These are phyloP conservation scores for Pichia sp. DNA, from an alignment of 1,139 yeast genomes.

Conservation along the genomic window DNA sequence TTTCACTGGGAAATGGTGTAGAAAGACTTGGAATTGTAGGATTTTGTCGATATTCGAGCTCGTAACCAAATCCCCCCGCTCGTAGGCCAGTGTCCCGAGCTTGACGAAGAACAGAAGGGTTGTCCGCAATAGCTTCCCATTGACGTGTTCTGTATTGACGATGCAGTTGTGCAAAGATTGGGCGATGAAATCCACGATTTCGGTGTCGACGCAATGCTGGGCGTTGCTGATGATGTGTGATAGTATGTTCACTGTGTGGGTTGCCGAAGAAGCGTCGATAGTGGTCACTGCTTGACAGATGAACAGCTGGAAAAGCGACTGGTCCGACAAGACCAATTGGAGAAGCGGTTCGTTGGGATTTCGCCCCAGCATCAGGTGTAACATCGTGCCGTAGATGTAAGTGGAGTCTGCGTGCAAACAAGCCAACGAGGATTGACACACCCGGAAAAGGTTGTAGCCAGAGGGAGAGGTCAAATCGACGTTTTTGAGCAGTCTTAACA, in stretches of 20 bases:
- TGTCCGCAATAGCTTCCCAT: neutral
- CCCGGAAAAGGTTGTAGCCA: neutral
- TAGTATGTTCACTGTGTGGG: neutral
- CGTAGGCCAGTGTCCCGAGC: neutral
- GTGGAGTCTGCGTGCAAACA: neutral
- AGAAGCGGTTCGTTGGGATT: neutral
- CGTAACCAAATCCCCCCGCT: neutral
- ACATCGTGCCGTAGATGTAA: neutral
- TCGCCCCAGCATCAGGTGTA: neutral
- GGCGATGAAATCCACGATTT: neutral
- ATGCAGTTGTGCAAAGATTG: neutral
- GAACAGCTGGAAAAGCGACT: neutral
- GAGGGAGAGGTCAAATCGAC: neutral
- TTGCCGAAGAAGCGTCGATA: neutral
- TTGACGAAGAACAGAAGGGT: neutral
- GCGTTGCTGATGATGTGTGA: neutral
- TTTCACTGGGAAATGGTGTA: neutral
- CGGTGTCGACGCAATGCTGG: neutral
- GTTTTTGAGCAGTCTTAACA: neutral
- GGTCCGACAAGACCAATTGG: neutral
- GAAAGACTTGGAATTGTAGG: neutral
- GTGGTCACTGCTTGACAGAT: neutral
- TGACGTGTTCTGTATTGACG: neutral
- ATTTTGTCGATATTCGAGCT: conserved; percentile 9
- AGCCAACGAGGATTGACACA: neutral